phyloP scores from a whole-genome alignment of 768 basidiomycete species.

The Hericium coralloides region DNA sequence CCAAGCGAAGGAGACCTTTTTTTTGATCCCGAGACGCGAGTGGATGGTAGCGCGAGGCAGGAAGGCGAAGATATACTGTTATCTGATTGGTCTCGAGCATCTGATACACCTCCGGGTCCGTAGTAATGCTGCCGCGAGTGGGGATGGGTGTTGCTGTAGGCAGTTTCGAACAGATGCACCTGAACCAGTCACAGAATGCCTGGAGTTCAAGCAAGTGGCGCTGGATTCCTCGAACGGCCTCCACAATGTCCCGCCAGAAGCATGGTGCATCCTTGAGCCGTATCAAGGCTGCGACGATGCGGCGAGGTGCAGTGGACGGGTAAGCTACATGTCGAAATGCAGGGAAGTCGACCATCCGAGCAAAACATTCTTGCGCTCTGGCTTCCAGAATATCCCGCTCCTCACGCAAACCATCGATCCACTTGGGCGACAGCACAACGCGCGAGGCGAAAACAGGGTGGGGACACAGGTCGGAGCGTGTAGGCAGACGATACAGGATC shows the following conservation, averaged over 20 bases:
- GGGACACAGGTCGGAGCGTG: not conserved
- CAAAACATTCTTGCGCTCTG: not conserved
- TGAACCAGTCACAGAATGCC: not conserved
- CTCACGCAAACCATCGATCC: not conserved
- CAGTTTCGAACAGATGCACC: rapidly evolving
- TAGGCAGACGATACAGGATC: not conserved
- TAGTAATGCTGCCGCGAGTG: no score
- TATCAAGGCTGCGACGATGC: not conserved
- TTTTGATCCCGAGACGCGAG: not conserved
- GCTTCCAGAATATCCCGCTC: not conserved
- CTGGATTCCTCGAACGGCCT: not conserved
- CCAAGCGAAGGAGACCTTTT: not conserved
- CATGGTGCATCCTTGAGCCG: not conserved
- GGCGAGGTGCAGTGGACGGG: not conserved
- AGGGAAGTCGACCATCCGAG: not conserved
- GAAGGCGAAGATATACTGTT: not conserved
- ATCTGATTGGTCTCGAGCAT: not conserved
- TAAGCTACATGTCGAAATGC: not conserved
- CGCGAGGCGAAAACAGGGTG: not conserved
- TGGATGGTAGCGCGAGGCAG: not conserved
- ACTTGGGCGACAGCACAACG: not conserved
- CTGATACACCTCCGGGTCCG: not conserved
- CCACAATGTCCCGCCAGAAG: not conserved
- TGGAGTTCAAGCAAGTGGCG: not conserved
- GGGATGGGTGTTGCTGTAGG: not conserved